Conservation (phyloP, 805 yeast species). For the Monosporozyma servazzii region DNA sequence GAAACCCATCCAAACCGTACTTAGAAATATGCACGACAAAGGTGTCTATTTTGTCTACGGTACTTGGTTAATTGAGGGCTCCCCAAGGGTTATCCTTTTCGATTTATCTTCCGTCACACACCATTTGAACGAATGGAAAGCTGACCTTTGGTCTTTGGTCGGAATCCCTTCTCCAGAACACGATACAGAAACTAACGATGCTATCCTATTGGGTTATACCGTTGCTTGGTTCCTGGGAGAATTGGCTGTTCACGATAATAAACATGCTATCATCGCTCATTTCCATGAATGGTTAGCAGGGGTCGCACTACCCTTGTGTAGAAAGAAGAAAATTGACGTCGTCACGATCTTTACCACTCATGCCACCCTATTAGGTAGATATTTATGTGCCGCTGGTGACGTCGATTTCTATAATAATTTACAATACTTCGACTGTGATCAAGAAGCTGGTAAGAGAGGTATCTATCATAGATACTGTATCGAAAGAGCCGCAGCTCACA, state of each 20-base stretch:
- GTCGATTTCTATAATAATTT: slow-evolving; percentile 92
- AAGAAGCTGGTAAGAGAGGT: slow-evolving; percentile 96
- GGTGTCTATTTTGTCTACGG: slow-evolving; percentile 84
- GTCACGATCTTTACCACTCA: slow-evolving; percentile 96
- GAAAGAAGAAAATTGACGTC: slow-evolving; percentile 85
- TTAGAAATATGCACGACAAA: slow-evolving; percentile 70
- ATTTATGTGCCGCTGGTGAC: slow-evolving; percentile 92
- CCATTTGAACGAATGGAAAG: slow-evolving; percentile 83
- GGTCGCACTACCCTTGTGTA: slow-evolving; percentile 83
- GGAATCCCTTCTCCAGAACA: slow-evolving; percentile 91
- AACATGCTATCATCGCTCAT: slow-evolving; percentile 85
- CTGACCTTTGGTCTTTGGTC: slow-evolving; percentile 82
- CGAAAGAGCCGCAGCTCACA: slow-evolving; percentile 94
- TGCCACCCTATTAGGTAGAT: slow-evolving; percentile 90
- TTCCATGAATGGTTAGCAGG: slow-evolving; percentile 99
- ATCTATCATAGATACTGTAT: slow-evolving; percentile 95
- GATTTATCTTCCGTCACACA: slow-evolving; percentile 70
- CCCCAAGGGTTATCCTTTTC: slow-evolving; percentile 84
- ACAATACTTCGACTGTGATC: slow-evolving; percentile 84
- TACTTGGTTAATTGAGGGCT: slow-evolving; percentile 97
- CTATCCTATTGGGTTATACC: slow-evolving; percentile 82
- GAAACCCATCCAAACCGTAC: slow-evolving; percentile 33
- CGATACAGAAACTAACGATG: slow-evolving; percentile 85
- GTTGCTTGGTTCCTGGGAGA: slow-evolving; percentile 98
- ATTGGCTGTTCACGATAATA: slow-evolving; percentile 71